A percentile compares a stretch with the other conserved stretches of the same genome.
These are phyloP conservation scores for Phytomonas serpens DNA, from an alignment of 208 protist genomes.

Conservation along the genomic window DNA sequence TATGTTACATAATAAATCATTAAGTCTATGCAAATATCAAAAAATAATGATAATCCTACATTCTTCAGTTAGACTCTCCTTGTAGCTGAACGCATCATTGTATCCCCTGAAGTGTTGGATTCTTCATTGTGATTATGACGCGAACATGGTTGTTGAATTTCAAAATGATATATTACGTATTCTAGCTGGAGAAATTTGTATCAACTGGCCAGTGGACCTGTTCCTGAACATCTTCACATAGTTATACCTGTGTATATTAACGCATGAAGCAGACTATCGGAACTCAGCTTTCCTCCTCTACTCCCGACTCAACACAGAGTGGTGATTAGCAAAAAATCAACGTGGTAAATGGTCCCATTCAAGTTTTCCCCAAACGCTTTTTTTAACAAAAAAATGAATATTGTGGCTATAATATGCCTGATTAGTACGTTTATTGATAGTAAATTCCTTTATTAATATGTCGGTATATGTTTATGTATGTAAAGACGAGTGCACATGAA, in stretches of 20 bases:
- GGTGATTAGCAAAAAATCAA: not conserved
- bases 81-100: not conserved
- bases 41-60: not conserved
- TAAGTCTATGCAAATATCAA: not conserved
- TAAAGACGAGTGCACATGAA: not conserved
- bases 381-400: too few species aligned
- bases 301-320: not conserved
- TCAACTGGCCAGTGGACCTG: not conserved
- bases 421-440: too few species aligned
- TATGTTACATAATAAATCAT: not conserved
- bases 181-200: not conserved
- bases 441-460: too few species aligned
- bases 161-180: not conserved
- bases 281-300: not conserved
- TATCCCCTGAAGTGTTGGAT: not conserved
- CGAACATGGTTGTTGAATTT: not conserved
- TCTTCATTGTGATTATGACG: not conserved
- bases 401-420: too few species aligned
- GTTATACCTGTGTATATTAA: not conserved
- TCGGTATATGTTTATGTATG: not conserved
- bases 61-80: not conserved
- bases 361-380: not conserved
- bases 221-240: not conserved
- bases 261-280: not conserved
- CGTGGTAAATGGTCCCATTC: not conserved